Evolutionary conservation across 768 basidiomycete genomes (phyloP), one percentile per base, ranked within the genome.

Genomic region (Lactarius sanguifluus): DNA sequence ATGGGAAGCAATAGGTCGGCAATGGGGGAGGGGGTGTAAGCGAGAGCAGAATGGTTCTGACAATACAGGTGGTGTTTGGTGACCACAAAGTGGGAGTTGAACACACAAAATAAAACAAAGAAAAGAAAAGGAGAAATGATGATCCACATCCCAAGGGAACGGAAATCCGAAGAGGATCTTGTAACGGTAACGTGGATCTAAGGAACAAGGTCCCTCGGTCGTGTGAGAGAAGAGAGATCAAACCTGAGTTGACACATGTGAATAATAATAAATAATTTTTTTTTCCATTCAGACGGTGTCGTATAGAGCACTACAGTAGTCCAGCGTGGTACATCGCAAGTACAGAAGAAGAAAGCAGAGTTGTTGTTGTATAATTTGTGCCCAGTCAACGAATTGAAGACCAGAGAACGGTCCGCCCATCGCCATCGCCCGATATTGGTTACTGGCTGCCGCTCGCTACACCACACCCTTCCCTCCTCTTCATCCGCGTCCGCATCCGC

Each of bases 401-500:
- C 23, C 23, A 52, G 50, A 25, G 50, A 52, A 52, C 50, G 50
- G 50, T 25, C 50, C 64, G 72, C 73, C 57, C 47, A 65, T 61
- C 69, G 38, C 40, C 60, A 62, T 43, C 63, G 75, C 57, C 78
- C 78, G 76, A 75, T 77, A 30, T 60, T 60, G 38, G 38, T 28
- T 12, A 71, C 40, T 64, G 71, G 59, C 66, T 72, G 65, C 72
- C 54, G 30, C 38, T 63, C 41, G 40, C 75, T 43, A 74, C 79
- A 32, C 74, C 79, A 41, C 69, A 75, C 16, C 74, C 70, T 73
- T 73, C 69, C 77, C 72, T 68, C 71, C 70, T 65, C 78, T 75
- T 68, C 75, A 71, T 69, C 76, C 78, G 45, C 76, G 12, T 52
- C 50, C 50, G 50, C 50, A 23, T 52, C 50, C 50, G 50, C 7